Evolutionary conservation across 129 eudicot genomes (phyloP).

Genomic region (Scalesia atractyloides): DNA sequence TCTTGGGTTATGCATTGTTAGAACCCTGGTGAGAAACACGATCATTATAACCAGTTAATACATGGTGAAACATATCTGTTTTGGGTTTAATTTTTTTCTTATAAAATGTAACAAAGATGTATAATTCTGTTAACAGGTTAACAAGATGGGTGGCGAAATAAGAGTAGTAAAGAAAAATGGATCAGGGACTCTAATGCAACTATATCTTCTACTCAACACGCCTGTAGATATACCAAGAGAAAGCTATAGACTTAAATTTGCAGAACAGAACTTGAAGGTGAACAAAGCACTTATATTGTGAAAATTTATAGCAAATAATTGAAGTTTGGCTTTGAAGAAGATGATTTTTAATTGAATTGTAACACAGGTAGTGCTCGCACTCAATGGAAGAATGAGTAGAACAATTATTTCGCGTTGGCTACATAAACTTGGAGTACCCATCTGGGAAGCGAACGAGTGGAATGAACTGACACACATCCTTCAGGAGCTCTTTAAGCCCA

Average conservation of each 20-base stretch:
- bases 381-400: constrained; percentile 64
- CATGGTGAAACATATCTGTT: constrained; percentile 3
- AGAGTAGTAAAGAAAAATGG: constrained; percentile 88
- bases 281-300: constrained; percentile 19
- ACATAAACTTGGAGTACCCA: constrained; percentile 43
- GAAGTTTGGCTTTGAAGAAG: too few relatives aligned
- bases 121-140: constrained; percentile 51
- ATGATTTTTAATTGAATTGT: constrained; percentile 3
- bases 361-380: constrained; percentile 83
- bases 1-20: constrained; percentile 93
- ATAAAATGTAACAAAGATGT: neutral
- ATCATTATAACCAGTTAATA: neutral
- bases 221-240: constrained; percentile 49
- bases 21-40: constrained; percentile 72
- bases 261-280: constrained; percentile 55
- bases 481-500: constrained; percentile 47
- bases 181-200: constrained; percentile 82
- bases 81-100: constrained; percentile 3
- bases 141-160: constrained; percentile 97
- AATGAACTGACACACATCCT: constrained; percentile 73
- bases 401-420: constrained; percentile 66
- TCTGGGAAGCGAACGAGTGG: constrained; percentile 84
- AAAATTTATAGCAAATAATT: neutral
- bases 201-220: constrained; percentile 62
- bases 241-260: constrained; percentile 41